phyloP scores from a whole-genome alignment of 2,329 filamentous ascomycete species.

The Talaromyces sp. region DNA sequence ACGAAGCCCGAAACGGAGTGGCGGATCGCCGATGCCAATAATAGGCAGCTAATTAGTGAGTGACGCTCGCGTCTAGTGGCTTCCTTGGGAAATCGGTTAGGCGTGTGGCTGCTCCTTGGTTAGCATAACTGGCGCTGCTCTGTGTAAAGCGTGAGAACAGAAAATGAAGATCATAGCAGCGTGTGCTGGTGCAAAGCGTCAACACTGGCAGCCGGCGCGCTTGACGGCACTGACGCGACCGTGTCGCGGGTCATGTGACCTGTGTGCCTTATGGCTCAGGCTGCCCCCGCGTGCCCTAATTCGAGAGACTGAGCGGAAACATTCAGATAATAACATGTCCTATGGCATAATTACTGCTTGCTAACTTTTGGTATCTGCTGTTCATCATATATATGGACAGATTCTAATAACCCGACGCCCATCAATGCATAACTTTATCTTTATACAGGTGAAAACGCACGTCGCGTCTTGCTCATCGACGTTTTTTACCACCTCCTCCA shows the following conservation, averaged over 20 bases:
- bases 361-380: conserved; percentile 8
- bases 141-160: neutral
- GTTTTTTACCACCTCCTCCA: conserved; percentile 46
- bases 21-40: neutral
- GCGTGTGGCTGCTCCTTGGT: neutral
- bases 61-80: neutral
- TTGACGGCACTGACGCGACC: conserved; percentile 3
- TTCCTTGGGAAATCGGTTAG: neutral
- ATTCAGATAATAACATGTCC: neutral
- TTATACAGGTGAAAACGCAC: neutral
- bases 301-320: neutral
- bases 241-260: conserved; percentile 9
- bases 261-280: conserved; percentile 2
- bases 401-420: conserved; percentile 4
- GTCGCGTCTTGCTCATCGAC: conserved; percentile 25
- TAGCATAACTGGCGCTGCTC: neutral
- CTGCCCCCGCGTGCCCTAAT: neutral
- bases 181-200: neutral
- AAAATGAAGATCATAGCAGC: neutral
- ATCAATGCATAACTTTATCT: conserved; percentile 3
- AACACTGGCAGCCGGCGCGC: neutral
- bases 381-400: neutral
- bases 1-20: neutral
- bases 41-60: neutral
- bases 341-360: neutral